Evolutionary conservation across 2,329 filamentous ascomycete species (phyloP).

Genomic region (Diplodia intermedia): DNA sequence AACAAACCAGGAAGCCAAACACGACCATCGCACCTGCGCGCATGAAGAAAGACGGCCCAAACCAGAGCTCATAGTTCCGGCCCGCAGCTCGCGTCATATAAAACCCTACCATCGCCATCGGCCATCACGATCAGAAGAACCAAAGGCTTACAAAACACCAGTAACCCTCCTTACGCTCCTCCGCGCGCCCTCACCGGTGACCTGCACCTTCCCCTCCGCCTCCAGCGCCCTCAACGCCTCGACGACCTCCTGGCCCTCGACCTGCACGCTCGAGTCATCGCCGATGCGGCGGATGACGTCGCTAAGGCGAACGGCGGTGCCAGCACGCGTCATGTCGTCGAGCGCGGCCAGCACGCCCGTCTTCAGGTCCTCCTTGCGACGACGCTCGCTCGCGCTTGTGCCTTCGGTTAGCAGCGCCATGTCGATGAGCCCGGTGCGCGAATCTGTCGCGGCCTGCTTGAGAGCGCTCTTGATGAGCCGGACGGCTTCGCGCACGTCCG

Average conservation of each 20-base stretch:
- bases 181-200: constrained; percentile 83
- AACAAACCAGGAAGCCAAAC: no score
- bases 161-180: constrained; percentile 80
- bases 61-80: background rate
- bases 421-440: constrained; percentile 88
- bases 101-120: no score
- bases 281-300: constrained; percentile 77
- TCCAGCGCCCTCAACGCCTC: constrained; percentile 83
- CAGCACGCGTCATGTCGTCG: constrained; percentile 76
- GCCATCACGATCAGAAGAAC: no score
- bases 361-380: constrained; percentile 84
- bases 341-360: constrained; percentile 74
- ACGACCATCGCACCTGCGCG: background rate
- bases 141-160: constrained; percentile 50
- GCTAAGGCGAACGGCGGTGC: constrained; percentile 71
- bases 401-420: constrained; percentile 96
- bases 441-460: constrained; percentile 96
- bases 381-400: constrained; percentile 85
- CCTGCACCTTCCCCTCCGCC: constrained; percentile 80
- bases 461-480: constrained; percentile 91
- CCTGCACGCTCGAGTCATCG: constrained; percentile 64
- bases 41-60: background rate
- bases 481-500: constrained; percentile 88
- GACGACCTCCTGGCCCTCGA: constrained; percentile 81
- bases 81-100: no score